A percentile compares a stretch with the other conserved stretches of the same genome.
phyloP scores from a whole-genome alignment of 1,284 basidiomycete genomes.

The Apiotrichum mycotoxinovorans region DNA sequence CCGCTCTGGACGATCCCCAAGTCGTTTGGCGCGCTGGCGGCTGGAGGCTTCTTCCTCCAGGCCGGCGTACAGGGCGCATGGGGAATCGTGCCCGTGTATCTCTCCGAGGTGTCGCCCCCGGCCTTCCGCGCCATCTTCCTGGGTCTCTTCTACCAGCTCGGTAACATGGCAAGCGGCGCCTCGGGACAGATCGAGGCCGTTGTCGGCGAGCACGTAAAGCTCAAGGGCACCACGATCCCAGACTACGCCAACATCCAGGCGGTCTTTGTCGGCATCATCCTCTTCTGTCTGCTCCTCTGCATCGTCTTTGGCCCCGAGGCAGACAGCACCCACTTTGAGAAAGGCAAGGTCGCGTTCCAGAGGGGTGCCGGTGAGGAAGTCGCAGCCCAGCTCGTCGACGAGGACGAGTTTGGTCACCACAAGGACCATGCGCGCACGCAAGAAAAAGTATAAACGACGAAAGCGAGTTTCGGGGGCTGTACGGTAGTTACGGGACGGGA shows the following conservation, averaged over 20 bases:
- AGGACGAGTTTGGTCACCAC: background rate
- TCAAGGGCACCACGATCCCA: constrained; percentile 55
- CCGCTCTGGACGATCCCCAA: constrained; percentile 77
- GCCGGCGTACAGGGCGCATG: constrained; percentile 73
- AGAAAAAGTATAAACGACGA: too few species aligned
- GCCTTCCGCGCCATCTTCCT: constrained; percentile 92
- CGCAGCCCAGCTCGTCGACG: constrained; percentile 20
- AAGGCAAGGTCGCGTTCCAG: constrained; percentile 72
- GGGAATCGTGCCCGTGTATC: constrained; percentile 53
- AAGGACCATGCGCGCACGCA: background rate
- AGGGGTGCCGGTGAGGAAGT: constrained; percentile 62
- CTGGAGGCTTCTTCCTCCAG: constrained; percentile 61
- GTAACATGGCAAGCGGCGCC: constrained; percentile 75
- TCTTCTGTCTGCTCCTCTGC: constrained; percentile 40
- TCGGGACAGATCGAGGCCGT: constrained; percentile 88
- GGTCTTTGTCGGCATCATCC: constrained; percentile 69
- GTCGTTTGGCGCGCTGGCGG: constrained; percentile 42
- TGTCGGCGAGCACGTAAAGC: constrained; percentile 50
- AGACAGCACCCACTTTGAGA: constrained; percentile 77
- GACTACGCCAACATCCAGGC: constrained; percentile 84
- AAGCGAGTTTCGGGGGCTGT: too few species aligned
- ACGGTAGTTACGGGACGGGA: too few species aligned
- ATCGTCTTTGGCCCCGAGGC: constrained; percentile 56
- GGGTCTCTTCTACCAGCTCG: constrained; percentile 78
- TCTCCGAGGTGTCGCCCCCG: constrained; percentile 76